Evolutionary conservation across 192 early-diverging fungal species (phyloP), one percentile per base, ranked within the genome.

Genomic region (Fimicolochytrium jonesii): DNA sequence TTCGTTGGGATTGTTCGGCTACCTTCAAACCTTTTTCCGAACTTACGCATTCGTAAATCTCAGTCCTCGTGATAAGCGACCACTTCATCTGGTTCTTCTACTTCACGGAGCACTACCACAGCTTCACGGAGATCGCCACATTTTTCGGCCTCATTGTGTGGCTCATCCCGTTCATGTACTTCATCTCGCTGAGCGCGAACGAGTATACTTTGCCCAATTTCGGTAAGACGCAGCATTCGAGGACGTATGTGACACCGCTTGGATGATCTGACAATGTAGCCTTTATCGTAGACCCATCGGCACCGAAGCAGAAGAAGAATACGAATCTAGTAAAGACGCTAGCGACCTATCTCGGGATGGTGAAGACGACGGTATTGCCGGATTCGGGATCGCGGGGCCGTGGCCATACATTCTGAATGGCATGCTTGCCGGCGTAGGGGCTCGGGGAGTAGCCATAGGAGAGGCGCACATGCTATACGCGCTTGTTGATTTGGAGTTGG

Each of bases 61-160:
- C 23, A 83, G 74, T 75, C 25, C 44, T 98, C 31, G 90, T 89
- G 0, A 64, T 98, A 29, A 65, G 72, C n/a, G 88, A 95, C 73
- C 95, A 98, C 68, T 93, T 94, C 63, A 47, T 90, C 54, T 98
- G 94, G 94, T 98, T 98, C 73, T 81, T 86, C 56, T 97, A 87
- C 65, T 98, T 98, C 68, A 78, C 90, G 1, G 70, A 81, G 31
- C 80, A 88, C 56, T 86, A 77, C 64, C 55, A 65, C 44, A 78
- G 82, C 28, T 92, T 95, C 61, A 69, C 77, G 58, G 89, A 92
- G 50, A 88, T 94, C 48, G 89, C 89, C 45, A 78, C 89, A 18
- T 94, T 95, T 77, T 97, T 98, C 77, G 92, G 90, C 18, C 81
- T 97, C 57, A 87, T 87, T 63, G 90, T 98, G 6, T 98, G 95